These are phyloP conservation scores for Didymella keratinophila DNA, from an alignment of 2,329 filamentous ascomycete species.

Conservation along the genomic window DNA sequence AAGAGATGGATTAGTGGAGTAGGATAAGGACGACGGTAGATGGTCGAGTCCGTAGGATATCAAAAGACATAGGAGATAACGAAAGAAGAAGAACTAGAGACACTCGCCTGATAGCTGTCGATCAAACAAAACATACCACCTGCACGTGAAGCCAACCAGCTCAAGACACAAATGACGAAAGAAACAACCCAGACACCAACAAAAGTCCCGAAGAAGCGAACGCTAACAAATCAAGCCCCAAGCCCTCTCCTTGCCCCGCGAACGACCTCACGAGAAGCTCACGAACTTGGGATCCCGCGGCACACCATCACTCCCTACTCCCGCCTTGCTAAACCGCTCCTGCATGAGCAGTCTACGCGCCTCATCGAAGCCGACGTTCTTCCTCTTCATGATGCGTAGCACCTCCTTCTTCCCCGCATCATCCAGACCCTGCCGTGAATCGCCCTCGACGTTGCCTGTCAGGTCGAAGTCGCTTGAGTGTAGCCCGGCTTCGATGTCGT, in stretches of 20 bases:
- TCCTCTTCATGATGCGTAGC: constrained; percentile 87
- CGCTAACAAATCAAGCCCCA: constrained; percentile 7
- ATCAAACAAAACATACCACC: not conserved
- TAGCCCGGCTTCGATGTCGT: constrained; percentile 87
- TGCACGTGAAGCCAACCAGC: not conserved
- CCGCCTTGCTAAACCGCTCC: constrained; percentile 82
- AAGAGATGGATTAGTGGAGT: not conserved
- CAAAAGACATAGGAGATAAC: constrained; percentile 16
- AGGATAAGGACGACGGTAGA: not conserved
- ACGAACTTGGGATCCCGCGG: constrained; percentile 96
- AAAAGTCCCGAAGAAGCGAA: not conserved
- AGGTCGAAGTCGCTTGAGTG: constrained; percentile 86
- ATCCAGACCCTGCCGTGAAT: constrained; percentile 82
- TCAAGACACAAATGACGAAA: not conserved
- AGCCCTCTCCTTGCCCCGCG: not conserved
- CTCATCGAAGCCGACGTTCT: constrained; percentile 86
- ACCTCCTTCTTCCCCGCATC: constrained; percentile 81
- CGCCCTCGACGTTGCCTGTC: constrained; percentile 76
- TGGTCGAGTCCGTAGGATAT: constrained; percentile 10
- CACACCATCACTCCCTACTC: constrained; percentile 85
- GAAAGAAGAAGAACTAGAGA: not conserved
- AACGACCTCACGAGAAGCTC: constrained; percentile 72
- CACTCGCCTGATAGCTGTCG: not conserved
- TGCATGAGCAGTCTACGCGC: constrained; percentile 87
- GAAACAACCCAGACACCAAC: not conserved